These are phyloP conservation scores for Russula ochroleuca DNA, from an alignment of 768 basidiomycete genomes.

Conservation along the genomic window DNA sequence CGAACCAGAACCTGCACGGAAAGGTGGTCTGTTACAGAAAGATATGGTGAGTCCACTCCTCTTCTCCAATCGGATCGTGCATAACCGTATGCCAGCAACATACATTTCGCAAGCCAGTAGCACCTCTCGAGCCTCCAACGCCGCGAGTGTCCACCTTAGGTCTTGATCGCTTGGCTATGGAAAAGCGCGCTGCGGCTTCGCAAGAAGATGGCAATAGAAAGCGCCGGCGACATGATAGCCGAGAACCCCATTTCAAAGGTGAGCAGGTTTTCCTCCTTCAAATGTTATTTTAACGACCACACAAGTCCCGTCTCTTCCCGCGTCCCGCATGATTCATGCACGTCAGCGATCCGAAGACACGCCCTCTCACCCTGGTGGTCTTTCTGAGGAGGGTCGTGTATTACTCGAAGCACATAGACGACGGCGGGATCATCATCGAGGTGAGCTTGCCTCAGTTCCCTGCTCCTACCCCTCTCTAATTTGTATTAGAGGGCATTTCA, in stretches of 20 bases:
- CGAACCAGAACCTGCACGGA: slow-evolving; percentile 70
- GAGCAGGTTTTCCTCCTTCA: slow-evolving; percentile 18
- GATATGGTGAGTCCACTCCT: slow-evolving; percentile 47
- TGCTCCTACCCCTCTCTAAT: not conserved
- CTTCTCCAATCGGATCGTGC: slow-evolving; percentile 7
- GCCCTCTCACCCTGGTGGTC: slow-evolving; percentile 86
- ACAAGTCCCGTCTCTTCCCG: slow-evolving; percentile 78
- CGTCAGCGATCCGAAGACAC: slow-evolving; percentile 85
- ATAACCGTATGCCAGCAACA: slow-evolving; percentile 52
- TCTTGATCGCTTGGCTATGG: slow-evolving; percentile 80
- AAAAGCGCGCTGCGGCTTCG: slow-evolving; percentile 61
- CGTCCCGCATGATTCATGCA: slow-evolving; percentile 47
- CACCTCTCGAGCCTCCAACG: slow-evolving; percentile 69
- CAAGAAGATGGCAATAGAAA: slow-evolving; percentile 57
- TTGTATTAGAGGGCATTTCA: slow-evolving; percentile 60
- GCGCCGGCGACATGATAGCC: slow-evolving; percentile 53
- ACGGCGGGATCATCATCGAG: slow-evolving; percentile 64
- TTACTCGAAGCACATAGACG: slow-evolving; percentile 74
- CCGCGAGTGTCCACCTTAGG: slow-evolving; percentile 79
- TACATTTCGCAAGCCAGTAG: slow-evolving; percentile 73
- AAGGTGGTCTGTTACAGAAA: slow-evolving; percentile 72
- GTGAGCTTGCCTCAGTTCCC: slow-evolving; percentile 34
- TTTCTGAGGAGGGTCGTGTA: slow-evolving; percentile 69
- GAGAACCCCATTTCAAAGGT: slow-evolving; percentile 87
- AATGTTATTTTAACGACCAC: not conserved